Base-by-base conservation (phyloP, 208 protist species). In the Strigomonas culicis region DNA sequence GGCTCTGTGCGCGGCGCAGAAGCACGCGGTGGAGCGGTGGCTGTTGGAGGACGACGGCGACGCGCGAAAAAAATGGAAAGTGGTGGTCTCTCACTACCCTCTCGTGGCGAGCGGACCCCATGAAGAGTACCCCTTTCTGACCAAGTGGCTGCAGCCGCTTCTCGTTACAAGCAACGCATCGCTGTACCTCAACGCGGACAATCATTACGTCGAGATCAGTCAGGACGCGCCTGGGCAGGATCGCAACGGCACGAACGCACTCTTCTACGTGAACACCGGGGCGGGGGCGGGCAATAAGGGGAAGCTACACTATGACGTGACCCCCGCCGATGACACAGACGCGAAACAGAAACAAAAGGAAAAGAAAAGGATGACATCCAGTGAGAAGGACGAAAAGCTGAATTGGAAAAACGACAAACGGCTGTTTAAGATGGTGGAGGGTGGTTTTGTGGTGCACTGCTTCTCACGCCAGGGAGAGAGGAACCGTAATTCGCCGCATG, bases 271-370 rank as follows among this genome's bases (percentile, higher is more conserved):
- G 17, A 53, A 53, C 49, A 53, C 49, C 10, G 49, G 49, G 49
- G 49, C 49, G 6, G 27, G 21, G 49, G 49, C 21, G 8, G 49
- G 49, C 27, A 53, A 53, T 19, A 53, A 53, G 21, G 49, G 49
- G 10, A 53, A 53, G 27, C 49, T 53, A 24, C 49, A 53, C 49
- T 53, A 53, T 24, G n/a, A n/a, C n/a, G n/a, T n/a, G n/a, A 53
- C 49, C 21, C 8, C 27, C 13, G 21, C 49, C 27, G 49, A 24
- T 53, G 49, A 53, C 17, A 53, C 49, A 19, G 27, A 53, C 21
- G 49, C 21, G 10, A 53, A 53, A 24, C n/a, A n/a, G n/a, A n/a
- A n/a, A n/a, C n/a, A n/a, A n/a, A n/a, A n/a, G n/a, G n/a, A n/a
- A n/a, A n/a, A n/a, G n/a, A n/a, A n/a, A n/a, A n/a, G n/a, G n/a